Percentiles rank a stretch among this genome's conserved stretches.
Evolutionary conservation across 1,284 basidiomycete genomes (phyloP).

Genomic region (Sphagnurus paluster): DNA sequence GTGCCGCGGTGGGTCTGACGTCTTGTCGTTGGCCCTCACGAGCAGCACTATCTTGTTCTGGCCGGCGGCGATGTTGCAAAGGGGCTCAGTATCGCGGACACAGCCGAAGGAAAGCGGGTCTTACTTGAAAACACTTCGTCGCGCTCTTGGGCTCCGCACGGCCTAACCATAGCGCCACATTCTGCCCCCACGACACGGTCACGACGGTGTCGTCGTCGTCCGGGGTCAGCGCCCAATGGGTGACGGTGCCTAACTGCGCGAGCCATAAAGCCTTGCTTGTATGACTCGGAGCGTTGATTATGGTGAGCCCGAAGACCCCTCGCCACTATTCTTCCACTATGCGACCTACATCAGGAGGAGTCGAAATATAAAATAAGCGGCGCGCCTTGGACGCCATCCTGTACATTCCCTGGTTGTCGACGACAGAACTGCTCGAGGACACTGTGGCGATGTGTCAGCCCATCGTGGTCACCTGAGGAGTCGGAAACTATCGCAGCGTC

Average conservation of each 20-base stretch:
- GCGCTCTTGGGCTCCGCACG: conserved; percentile 81
- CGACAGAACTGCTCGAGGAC: conserved; percentile 79
- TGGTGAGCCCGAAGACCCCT: conserved; percentile 83
- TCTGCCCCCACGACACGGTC: conserved; percentile 88
- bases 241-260: conserved; percentile 85
- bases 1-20: conserved; percentile 74
- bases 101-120: conserved; percentile 23
- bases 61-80: conserved; percentile 71
- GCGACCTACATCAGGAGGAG: conserved; percentile 24
- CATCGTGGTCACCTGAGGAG: conserved; percentile 63
- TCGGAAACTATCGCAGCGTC: conserved; percentile 57
- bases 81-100: not conserved
- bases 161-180: conserved; percentile 78
- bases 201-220: conserved; percentile 73
- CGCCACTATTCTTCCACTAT: conserved; percentile 93
- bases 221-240: conserved; percentile 78
- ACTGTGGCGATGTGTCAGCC: conserved; percentile 76
- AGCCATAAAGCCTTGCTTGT: conserved; percentile 80
- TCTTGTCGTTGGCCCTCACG: conserved; percentile 65
- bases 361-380: conserved; percentile 5
- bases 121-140: conserved; percentile 82
- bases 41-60: conserved; percentile 87
- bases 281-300: conserved; percentile 82
- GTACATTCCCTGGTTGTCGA: conserved; percentile 83
- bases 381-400: conserved; percentile 80